These are phyloP conservation scores for Pythium oligandrum DNA, from an alignment of 352 stramenopile species.

Conservation along the genomic window DNA sequence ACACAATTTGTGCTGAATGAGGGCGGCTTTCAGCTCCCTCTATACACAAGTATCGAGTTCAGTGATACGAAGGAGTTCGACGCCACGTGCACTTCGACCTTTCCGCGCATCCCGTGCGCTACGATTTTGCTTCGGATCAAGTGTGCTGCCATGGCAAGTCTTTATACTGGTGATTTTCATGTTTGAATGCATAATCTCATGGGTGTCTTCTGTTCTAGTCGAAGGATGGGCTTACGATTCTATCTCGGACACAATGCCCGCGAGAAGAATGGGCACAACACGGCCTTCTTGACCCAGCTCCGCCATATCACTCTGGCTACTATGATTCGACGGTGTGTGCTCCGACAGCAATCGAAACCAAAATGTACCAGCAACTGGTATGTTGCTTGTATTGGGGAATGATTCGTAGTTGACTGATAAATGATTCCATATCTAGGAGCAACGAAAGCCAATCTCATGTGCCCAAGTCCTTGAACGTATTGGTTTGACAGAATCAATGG, in stretches of 20 bases:
- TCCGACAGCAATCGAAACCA: slow-evolving; percentile 48
- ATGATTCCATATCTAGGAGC: no score
- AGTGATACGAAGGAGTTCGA: slow-evolving; percentile 28
- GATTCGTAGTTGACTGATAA: no score
- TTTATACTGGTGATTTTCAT: not conserved
- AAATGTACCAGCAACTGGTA: slow-evolving; percentile 33
- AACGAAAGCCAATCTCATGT: no score
- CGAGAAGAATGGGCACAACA: slow-evolving; percentile 44
- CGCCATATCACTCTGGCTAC: slow-evolving; percentile 33
- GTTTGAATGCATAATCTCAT: slow-evolving; percentile 8
- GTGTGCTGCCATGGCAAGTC: slow-evolving; percentile 37
- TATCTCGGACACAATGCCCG: not conserved
- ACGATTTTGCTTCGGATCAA: slow-evolving; percentile 72
- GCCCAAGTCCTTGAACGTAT: slow-evolving; percentile 2
- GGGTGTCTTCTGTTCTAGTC: slow-evolving; percentile 1
- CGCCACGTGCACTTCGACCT: slow-evolving; percentile 23
- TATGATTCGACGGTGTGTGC: slow-evolving; percentile 52
- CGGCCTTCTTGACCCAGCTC: slow-evolving; percentile 36
- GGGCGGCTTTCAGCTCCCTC: slow-evolving; percentile 73
- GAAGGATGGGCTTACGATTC: no score
- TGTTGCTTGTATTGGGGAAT: no score
- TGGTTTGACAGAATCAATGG: not conserved
- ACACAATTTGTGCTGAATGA: slow-evolving; percentile 58
- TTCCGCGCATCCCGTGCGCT: slow-evolving; percentile 64
- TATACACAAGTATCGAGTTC: slow-evolving; percentile 45